Conservation (phyloP, 257 asterid species). For the Paraleonurus japonicus region DNA sequence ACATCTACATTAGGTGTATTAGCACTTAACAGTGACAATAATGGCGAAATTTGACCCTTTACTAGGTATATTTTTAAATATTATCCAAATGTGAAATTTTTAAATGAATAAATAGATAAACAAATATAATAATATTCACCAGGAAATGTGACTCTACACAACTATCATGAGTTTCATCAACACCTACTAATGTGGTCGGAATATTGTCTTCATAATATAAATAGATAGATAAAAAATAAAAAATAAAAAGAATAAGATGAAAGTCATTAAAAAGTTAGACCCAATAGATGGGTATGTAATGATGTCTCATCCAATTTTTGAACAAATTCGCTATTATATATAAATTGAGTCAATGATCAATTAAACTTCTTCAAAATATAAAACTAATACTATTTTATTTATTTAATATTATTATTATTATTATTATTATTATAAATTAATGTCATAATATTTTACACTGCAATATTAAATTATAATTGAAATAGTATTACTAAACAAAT, state of each 20-base stretch:
- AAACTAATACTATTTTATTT: too few species aligned
- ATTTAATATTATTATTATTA: too few species aligned
- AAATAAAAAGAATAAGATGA: not conserved
- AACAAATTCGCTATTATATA: not conserved
- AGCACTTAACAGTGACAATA: constrained; percentile 19
- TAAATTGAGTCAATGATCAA: too few species aligned
- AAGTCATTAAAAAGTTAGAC: not conserved
- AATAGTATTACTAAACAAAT: too few species aligned
- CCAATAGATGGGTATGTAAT: not conserved
- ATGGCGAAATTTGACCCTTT: constrained; percentile 9
- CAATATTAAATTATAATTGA: too few species aligned
- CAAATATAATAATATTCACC: not conserved
- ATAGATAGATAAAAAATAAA: too few species aligned
- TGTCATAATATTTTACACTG: too few species aligned
- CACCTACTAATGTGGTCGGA: not conserved
- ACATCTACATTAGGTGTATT: constrained; percentile 27
- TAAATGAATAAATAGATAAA: not conserved
- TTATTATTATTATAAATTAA: too few species aligned
- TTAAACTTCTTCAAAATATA: too few species aligned
- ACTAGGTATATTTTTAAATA: not conserved
- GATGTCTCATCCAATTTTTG: too few species aligned
- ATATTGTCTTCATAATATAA: not conserved
- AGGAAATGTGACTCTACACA: not conserved
- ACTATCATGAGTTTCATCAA: not conserved
- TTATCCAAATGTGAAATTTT: not conserved